These are phyloP conservation scores for Triticum urartu DNA, from an alignment of 176 grass and related monocot species.

Conservation along the genomic window DNA sequence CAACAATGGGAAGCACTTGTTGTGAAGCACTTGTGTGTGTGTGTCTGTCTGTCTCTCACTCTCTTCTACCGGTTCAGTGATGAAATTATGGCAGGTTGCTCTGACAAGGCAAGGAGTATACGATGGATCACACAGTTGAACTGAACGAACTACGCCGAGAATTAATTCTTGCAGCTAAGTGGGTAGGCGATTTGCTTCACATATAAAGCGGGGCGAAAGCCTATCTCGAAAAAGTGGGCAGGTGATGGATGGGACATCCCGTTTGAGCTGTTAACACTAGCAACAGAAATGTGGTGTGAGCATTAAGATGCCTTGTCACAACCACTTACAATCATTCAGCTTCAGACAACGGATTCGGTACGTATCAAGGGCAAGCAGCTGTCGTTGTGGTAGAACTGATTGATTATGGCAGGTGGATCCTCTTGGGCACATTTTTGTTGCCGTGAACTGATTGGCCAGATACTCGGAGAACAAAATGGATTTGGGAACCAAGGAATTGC, in stretches of 20 bases:
- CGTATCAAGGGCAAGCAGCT: background rate
- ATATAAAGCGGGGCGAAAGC: too few relatives aligned
- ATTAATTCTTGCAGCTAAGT: background rate
- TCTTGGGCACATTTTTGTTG: background rate
- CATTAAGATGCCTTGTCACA: constrained; percentile 21
- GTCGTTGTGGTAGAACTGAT: background rate
- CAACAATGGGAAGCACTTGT: too few relatives aligned
- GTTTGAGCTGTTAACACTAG: background rate
- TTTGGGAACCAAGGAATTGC: background rate
- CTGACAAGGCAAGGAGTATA: background rate
- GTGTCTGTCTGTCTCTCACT: background rate
- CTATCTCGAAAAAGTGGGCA: background rate
- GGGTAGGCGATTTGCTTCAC: too few relatives aligned
- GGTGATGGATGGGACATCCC: background rate
- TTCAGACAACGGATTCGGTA: background rate
- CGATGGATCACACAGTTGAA: background rate
- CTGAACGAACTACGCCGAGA: background rate
- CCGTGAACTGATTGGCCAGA: background rate
- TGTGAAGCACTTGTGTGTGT: background rate
- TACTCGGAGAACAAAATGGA: background rate
- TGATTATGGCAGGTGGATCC: background rate
- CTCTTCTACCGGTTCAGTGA: background rate
- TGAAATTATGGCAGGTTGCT: background rate
- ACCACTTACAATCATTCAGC: background rate
- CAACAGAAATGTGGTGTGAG: background rate